A percentile compares a stretch with the other conserved stretches of the same genome.
Conservation (phyloP, 176 grass and related monocot species). For the Triticum dicoccoides region DNA sequence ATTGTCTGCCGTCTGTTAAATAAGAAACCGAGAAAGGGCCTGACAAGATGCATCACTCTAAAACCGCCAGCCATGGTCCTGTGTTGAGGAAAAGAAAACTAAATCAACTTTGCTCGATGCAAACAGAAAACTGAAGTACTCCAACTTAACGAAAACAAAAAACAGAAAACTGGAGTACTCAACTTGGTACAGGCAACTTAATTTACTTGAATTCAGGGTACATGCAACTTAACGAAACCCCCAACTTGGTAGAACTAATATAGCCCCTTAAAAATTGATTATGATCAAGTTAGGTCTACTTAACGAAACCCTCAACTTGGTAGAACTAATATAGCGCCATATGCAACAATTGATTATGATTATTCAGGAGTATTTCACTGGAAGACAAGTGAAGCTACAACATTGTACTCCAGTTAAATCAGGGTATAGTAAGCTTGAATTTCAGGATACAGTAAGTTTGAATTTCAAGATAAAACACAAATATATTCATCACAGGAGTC, state of each 20-base stretch:
- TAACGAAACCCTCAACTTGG: not conserved
- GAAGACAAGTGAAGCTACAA: not conserved
- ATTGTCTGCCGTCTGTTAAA: too few relatives aligned
- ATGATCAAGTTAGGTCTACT: too few relatives aligned
- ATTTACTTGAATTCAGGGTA: too few relatives aligned
- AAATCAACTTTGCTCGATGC: not conserved
- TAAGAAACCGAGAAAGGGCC: slow-evolving; percentile 90
- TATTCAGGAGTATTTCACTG: slow-evolving; percentile 6
- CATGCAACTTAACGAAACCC: too few relatives aligned
- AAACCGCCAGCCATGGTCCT: slow-evolving; percentile 89
- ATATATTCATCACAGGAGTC: not conserved
- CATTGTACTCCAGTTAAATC: too few relatives aligned
- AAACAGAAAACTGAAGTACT: not conserved
- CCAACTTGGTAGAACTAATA: too few relatives aligned
- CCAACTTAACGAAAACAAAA: too few relatives aligned
- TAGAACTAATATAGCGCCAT: not conserved
- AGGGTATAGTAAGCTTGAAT: too few relatives aligned
- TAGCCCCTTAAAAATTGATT: too few relatives aligned
- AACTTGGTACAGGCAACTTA: too few relatives aligned
- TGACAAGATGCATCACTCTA: slow-evolving; percentile 88
- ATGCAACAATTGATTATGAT: not conserved
- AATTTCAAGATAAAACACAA: not conserved
- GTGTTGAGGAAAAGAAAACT: not conserved
- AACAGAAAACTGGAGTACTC: too few relatives aligned
- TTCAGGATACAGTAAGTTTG: not conserved